These are phyloP conservation scores for Boletales sp. DNA, from an alignment of 768 basidiomycete genomes.

Conservation along the genomic window DNA sequence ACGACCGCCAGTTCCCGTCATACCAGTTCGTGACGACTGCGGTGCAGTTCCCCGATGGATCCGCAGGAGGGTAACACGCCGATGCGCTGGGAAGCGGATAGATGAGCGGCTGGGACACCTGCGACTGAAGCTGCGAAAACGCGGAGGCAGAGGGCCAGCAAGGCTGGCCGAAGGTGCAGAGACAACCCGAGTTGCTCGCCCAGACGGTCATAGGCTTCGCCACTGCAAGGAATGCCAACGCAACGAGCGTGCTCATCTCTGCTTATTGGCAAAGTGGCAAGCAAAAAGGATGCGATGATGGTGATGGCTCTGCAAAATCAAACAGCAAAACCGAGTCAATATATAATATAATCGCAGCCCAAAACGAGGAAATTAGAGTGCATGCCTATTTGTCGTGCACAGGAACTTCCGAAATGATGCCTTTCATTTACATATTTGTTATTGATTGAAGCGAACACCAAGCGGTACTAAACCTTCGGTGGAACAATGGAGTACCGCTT, in stretches of 20 bases:
- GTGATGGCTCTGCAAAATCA: too few relatives aligned
- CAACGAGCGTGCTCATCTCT: neutral
- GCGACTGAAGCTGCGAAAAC: constrained; percentile 13
- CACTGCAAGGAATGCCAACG: neutral
- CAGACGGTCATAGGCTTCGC: neutral
- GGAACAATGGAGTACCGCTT: too few relatives aligned
- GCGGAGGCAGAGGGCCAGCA: constrained; percentile 16
- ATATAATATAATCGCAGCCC: too few relatives aligned
- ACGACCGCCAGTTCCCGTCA: constrained; percentile 40
- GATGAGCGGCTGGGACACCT: constrained; percentile 15
- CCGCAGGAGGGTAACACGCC: constrained; percentile 11
- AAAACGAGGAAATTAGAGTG: too few relatives aligned
- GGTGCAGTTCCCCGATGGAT: constrained; percentile 37
- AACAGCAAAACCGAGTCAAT: too few relatives aligned
- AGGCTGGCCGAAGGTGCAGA: constrained; percentile 15
- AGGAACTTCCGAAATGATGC: too few relatives aligned
- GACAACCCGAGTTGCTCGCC: constrained; percentile 6
- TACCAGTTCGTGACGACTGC: constrained; percentile 24
- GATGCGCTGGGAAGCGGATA: constrained; percentile 15
- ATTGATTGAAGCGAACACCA: too few relatives aligned
- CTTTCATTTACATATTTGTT: too few relatives aligned
- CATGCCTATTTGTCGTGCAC: too few relatives aligned
- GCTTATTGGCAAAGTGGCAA: neutral
- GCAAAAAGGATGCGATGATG: neutral
- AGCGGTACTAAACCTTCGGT: too few relatives aligned